Conservation (phyloP, 768 basidiomycete genomes). For the Tubosaeta sp. region DNA sequence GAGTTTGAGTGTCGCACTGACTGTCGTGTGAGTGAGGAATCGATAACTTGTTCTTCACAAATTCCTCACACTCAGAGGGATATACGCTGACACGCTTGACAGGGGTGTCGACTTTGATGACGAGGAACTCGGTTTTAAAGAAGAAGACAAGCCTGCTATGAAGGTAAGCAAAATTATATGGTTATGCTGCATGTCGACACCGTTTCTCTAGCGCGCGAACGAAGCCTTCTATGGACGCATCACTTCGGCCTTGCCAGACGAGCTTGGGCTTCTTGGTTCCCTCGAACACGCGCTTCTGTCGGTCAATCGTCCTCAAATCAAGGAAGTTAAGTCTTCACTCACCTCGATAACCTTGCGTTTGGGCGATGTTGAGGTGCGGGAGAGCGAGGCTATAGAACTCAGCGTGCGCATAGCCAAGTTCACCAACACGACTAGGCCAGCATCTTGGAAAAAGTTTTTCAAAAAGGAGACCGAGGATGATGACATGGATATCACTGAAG, state of each 20-base stretch:
- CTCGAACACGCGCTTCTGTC: conserved; percentile 29
- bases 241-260: conserved; percentile 32
- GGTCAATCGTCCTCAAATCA: conserved; percentile 51
- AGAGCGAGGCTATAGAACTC: conserved; percentile 74
- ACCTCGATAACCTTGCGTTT: conserved; percentile 65
- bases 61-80: not conserved
- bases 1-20: conserved; percentile 49
- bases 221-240: conserved; percentile 67
- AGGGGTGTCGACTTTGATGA: conserved; percentile 93
- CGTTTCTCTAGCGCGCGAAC: conserved; percentile 52
- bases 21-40: conserved; percentile 58
- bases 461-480: conserved; percentile 26
- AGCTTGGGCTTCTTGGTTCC: conserved; percentile 25
- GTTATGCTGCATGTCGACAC: not conserved
- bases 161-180: conserved; percentile 51
- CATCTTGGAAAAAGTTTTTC: conserved; percentile 64
- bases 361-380: conserved; percentile 64
- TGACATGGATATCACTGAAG: conserved; percentile 24
- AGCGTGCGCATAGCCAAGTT: conserved; percentile 75
- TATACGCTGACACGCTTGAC: conserved; percentile 5
- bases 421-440: conserved; percentile 64
- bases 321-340: conserved; percentile 62
- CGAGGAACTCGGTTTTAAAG: conserved; percentile 54
- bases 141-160: conserved; percentile 63
- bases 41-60: not conserved